Conservation (phyloP, 768 basidiomycete genomes). For the Pluteus cervinus region DNA sequence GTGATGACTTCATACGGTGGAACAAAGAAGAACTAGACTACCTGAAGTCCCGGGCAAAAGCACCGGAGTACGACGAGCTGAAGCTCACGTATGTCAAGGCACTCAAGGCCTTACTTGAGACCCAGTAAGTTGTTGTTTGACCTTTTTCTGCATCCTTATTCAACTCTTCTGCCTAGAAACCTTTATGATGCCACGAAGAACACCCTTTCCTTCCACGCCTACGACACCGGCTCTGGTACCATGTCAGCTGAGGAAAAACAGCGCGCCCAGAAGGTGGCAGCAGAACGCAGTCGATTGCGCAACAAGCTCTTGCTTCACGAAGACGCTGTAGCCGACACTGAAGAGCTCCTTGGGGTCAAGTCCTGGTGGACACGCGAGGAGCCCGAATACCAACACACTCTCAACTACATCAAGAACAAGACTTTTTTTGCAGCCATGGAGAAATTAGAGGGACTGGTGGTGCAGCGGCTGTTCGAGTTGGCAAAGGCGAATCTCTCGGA, state of each 20-base stretch:
- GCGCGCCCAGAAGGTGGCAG: too few relatives aligned
- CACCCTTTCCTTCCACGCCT: not conserved
- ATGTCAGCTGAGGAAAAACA: not conserved
- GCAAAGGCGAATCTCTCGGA: not conserved
- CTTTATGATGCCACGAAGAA: not conserved
- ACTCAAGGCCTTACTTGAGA: not conserved
- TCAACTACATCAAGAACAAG: conserved; percentile 1
- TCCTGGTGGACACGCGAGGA: not conserved
- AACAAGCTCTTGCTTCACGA: not conserved
- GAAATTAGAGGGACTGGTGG: not conserved
- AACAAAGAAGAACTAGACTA: not conserved
- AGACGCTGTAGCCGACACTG: not conserved
- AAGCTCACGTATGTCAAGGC: not conserved
- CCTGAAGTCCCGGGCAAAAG: not conserved
- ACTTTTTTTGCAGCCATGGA: not conserved
- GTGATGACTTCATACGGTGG: not conserved
- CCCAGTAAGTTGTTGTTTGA: not conserved
- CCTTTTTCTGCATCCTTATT: not conserved
- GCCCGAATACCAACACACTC: not conserved
- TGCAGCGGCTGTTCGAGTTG: not conserved
- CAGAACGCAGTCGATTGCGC: too few relatives aligned
- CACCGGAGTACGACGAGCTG: not conserved
- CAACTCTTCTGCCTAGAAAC: conserved; percentile 1
- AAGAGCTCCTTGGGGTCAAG: not conserved
- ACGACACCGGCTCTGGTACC: not conserved